Evolutionary conservation across 371 early-diverging fungal genomes (phyloP), one percentile per base, ranked within the genome.

Genomic region (Mucor indicus): DNA sequence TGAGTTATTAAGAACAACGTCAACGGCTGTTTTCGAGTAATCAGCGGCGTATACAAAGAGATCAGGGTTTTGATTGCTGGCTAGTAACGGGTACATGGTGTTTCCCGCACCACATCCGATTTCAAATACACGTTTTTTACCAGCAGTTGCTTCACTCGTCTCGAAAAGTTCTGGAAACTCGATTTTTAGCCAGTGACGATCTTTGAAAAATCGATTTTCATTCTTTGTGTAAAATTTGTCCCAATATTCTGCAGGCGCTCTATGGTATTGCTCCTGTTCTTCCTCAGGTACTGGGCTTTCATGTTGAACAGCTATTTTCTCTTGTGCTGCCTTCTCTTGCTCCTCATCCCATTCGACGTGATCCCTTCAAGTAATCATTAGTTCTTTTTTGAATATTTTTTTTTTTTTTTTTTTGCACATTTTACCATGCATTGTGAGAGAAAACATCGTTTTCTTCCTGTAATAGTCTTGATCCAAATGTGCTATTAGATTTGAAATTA

Each of bases 41-140:
- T 93, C 94, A 40, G 91, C 91, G 12, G 84, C 89, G 63, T 90
- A 87, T 30, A 87, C 79, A 45, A 76, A 81, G 17, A 93, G 45
- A 15, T 73, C 59, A 10, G 77, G 70, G 31, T 83, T 77, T 15
- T 82, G 62, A 65, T 85, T 88, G 48, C 75, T 64, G 38, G 89
- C 86, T 16, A 96, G 56, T 17, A 96, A 67, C 1, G 98, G 98
- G 67, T 86, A 96, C 57, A 93, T 75, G 60, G 94, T 93, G 71
- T 95, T 96, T 43, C 98, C 98, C 11, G 95, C 96, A 24, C 97
- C 98, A 72, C 98, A 98, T 31, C 98, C 98, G 23, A 93, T 75
- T 64, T 93, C 93, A 21, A 90, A 72, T 3, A 87, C 69, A 40
- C 64, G 60, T 50, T 79, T 60, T 11, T 55, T 56, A n/a, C 77